Conservation (phyloP, 108 stramenopile genomes). For the Fragilariopsis cylindrus region DNA sequence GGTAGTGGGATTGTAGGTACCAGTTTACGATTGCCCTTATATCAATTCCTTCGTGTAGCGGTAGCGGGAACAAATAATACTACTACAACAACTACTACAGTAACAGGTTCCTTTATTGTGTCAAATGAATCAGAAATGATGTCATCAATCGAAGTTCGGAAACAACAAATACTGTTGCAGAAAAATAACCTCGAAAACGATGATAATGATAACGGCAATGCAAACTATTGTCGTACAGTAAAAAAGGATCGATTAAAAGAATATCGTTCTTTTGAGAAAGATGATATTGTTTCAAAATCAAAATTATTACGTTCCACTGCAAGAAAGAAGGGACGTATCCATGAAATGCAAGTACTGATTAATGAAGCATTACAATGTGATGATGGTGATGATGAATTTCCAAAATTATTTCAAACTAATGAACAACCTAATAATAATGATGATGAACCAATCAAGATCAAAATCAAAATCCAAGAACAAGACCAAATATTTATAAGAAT, state of each 20-base stretch:
- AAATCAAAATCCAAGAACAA: neutral
- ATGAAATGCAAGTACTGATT: slow-evolving; percentile 18
- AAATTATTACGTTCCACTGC: slow-evolving; percentile 26
- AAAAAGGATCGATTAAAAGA: slow-evolving; percentile 29
- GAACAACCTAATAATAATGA: neutral
- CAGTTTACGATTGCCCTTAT: slow-evolving; percentile 19
- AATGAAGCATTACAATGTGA: slow-evolving; percentile 19
- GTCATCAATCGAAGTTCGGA: too few species aligned
- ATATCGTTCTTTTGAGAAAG: slow-evolving; percentile 5
- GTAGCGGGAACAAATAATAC: neutral
- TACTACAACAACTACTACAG: neutral
- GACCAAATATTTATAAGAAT: slow-evolving; percentile 29
- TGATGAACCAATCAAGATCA: too few species aligned
- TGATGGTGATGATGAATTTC: neutral
- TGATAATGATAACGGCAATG: neutral
- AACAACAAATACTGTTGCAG: too few species aligned
- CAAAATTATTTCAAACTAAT: slow-evolving; percentile 7
- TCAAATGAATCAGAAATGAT: too few species aligned
- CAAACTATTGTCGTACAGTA: neutral
- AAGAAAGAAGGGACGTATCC: slow-evolving; percentile 20
- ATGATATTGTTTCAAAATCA: slow-evolving; percentile 13
- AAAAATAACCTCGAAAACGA: neutral
- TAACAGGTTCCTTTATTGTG: neutral
- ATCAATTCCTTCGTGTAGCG: slow-evolving; percentile 16
- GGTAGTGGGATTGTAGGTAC: slow-evolving; percentile 30